Conservation (phyloP, 768 basidiomycete genomes). For the Clathrus columnatus region DNA sequence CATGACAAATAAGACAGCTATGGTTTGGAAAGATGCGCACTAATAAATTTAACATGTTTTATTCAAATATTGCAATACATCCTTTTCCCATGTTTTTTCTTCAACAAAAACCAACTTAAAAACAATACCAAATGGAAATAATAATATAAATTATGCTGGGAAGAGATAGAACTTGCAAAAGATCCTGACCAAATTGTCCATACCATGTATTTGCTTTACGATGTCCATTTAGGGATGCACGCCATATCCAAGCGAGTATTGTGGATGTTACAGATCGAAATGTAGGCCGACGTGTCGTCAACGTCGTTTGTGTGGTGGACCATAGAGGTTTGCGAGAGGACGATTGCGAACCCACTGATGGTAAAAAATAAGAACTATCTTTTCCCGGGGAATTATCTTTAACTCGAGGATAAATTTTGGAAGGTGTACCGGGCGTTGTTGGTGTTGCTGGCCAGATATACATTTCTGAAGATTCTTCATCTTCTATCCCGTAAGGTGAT, state of each 20-base stretch:
- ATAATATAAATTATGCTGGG: not conserved
- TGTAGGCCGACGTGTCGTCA: not conserved
- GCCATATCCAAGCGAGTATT: not conserved
- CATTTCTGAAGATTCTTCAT: not conserved
- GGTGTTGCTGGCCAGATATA: not conserved
- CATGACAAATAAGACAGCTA: no score
- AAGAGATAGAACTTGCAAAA: not conserved
- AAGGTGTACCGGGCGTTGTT: not conserved
- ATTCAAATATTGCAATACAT: no score
- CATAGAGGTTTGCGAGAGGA: not conserved
- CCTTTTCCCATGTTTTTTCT: no score
- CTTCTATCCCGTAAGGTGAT: not conserved
- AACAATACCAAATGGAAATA: not conserved
- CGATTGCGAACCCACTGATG: not conserved
- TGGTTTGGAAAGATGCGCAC: no score
- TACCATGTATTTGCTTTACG: constrained; percentile 4
- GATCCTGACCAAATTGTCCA: not conserved
- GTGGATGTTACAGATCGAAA: not conserved
- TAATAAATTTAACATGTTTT: no score
- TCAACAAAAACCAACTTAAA: not conserved
- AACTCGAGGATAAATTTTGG: not conserved
- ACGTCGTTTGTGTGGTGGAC: not conserved
- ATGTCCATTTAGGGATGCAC: not conserved
- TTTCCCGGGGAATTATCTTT: not conserved
- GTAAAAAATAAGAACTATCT: constrained; percentile 9